Percentiles rank a stretch among this genome's conserved stretches.
Conservation (phyloP, 1,139 yeast species). For the Saccharomyces hybrid region DNA sequence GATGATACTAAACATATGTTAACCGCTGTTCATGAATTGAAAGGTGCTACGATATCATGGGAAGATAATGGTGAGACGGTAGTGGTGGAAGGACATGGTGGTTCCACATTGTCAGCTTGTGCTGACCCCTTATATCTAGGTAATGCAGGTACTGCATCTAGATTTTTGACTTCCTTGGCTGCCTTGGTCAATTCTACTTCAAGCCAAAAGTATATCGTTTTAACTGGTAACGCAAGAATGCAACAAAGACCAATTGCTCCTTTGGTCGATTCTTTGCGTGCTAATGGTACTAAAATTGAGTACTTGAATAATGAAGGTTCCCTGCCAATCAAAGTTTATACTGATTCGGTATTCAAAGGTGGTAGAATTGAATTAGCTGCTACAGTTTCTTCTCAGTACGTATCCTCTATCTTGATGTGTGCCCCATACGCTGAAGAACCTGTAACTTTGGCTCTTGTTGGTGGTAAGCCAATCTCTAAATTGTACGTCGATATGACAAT, state of each 20-base stretch:
- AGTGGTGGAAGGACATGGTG: constrained; percentile 83
- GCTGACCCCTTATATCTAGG: constrained; percentile 73
- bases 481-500: constrained; percentile 96
- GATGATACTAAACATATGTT: constrained; percentile 97
- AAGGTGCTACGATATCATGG: constrained; percentile 72
- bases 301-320: constrained; percentile 76
- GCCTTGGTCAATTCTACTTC: constrained; percentile 56
- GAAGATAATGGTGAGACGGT: constrained; percentile 87
- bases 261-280: constrained; percentile 77
- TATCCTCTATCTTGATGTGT: constrained; percentile 91
- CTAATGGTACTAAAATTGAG: constrained; percentile 68
- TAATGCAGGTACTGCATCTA: constrained; percentile 96
- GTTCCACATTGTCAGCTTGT: constrained; percentile 52
- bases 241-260: constrained; percentile 98
- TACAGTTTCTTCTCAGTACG: constrained; percentile 94
- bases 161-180: constrained; percentile 89
- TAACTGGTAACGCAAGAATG: constrained; percentile 96
- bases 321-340: constrained; percentile 66
- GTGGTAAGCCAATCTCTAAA: constrained; percentile 96
- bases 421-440: constrained; percentile 93
- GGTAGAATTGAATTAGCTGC: constrained; percentile 93
- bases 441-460: constrained; percentile 79
- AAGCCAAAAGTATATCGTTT: constrained; percentile 42
- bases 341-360: constrained; percentile 72
- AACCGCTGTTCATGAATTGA: constrained; percentile 67